A percentile compares a stretch with the other conserved stretches of the same genome.
Conservation (phyloP, 2,329 filamentous ascomycete genomes). For the Didymella keratinophila region DNA sequence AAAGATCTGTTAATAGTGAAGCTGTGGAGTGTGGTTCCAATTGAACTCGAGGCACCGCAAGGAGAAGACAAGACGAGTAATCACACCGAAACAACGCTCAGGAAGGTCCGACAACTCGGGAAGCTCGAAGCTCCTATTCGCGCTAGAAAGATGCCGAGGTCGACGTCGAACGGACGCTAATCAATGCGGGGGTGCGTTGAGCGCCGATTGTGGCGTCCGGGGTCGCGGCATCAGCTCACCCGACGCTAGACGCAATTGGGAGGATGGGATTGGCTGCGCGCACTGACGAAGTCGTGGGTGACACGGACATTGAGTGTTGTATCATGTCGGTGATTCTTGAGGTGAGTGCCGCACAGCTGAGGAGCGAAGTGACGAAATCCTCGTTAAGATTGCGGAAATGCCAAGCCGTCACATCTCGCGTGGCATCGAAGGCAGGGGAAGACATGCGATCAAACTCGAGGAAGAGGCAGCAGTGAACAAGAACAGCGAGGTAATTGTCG, state of each 20-base stretch:
- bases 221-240: slow-evolving; percentile 9
- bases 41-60: not conserved
- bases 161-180: slow-evolving; percentile 20
- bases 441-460: not conserved
- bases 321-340: not conserved
- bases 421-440: not conserved
- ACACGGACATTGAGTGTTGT: not conserved
- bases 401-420: not conserved
- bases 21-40: not conserved
- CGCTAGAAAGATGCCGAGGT: slow-evolving; percentile 32
- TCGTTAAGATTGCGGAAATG: too few relatives aligned
- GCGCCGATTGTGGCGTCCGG: slow-evolving; percentile 16
- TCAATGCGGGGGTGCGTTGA: slow-evolving; percentile 25
- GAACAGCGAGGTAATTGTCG: not conserved
- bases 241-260: slow-evolving; percentile 2
- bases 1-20: not conserved
- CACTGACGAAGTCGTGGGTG: not conserved
- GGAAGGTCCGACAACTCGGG: not conserved
- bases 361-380: too few relatives aligned
- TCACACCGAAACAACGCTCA: not conserved
- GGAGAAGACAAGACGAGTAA: not conserved
- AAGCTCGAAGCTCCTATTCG: not conserved
- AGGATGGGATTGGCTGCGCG: not conserved
- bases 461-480: not conserved
- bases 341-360: too few relatives aligned